Evolutionary conservation across 139 green algal species (phyloP).

Genomic region (Chlamydomonas sp.): DNA sequence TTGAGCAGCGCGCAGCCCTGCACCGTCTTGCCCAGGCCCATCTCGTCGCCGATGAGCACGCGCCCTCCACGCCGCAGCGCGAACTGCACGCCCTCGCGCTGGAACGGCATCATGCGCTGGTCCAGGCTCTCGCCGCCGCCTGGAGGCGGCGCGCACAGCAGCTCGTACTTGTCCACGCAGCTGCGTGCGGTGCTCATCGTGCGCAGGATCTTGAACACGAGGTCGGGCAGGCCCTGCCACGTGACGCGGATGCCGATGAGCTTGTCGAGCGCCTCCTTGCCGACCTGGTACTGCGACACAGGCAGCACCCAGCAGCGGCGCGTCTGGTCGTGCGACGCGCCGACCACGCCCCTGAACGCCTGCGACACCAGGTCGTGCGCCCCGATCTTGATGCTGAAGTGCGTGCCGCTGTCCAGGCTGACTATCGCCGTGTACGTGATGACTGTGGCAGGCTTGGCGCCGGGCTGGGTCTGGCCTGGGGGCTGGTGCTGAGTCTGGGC

Average conservation of each 20-base stretch:
- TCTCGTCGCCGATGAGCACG: slow-evolving; percentile 60
- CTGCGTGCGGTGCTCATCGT: background rate
- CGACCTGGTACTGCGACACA: no score
- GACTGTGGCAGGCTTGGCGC: no score
- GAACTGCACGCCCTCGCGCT: slow-evolving; percentile 67
- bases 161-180: slow-evolving; percentile 1
- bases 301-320: no score
- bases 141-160: background rate
- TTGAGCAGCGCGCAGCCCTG: slow-evolving; percentile 44
- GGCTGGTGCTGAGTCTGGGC: no score
- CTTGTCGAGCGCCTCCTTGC: background rate
- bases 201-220: slow-evolving; percentile 13
- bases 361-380: no score
- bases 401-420: no score
- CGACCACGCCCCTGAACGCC: no score
- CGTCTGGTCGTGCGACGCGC: no score
- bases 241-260: background rate
- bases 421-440: no score
- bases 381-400: no score
- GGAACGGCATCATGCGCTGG: slow-evolving; percentile 47
- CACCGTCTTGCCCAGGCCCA: slow-evolving; percentile 74
- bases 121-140: slow-evolving; percentile 20
- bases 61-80: slow-evolving; percentile 57
- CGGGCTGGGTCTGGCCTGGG: no score
- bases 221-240: slow-evolving; percentile 9